Base-by-base conservation (phyloP, 2,329 filamentous ascomycete genomes). In the Ophiostoma australiae region DNA sequence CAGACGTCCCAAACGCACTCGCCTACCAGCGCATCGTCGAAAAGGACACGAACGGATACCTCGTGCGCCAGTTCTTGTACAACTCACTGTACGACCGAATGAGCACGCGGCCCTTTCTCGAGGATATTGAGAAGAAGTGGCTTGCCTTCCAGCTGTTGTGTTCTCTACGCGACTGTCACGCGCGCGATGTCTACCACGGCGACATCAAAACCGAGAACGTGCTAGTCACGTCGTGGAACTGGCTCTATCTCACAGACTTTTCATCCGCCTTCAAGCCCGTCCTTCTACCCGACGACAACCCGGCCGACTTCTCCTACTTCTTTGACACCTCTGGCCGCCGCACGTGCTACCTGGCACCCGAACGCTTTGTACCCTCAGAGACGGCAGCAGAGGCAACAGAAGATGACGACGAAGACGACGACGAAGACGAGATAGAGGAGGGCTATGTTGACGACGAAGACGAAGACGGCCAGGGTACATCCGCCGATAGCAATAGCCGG, bases 121-220 rank as follows among this genome's bases (percentile, higher is more conserved):
- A 99, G 80, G 92, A 97, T 75, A 95, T 99, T 74, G 95, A 99
- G 80, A 98, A 97, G 85, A 97, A 97, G 82, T 99, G 95, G 95
- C 86, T 99, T 69, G 92, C 94, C 0, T 99, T 97, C 76, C 95
- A 99, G 81, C 86, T 99, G 2, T 86, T 99, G 13, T 97, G 93
- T 79, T 94, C 92, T 2, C 83, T 99, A 72, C 89, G 94, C 71
- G 96, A 99, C 80, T 97, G 93, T 76, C 95, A 99, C 79, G 85
- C 91, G 37, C 87, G 91, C 67, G 92, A 96, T 76, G 85, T 99
- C 69, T 98, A 94, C 78, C 95, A 99, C 78, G 96, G 95, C 72
- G 96, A 99, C 78, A 98, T 99, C 83, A 99, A 99, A 83, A 95
- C 94, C 1, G 94, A 99, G 80, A 99, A 99, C 77, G 89, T 97